Base-by-base conservation (phyloP, 2,329 filamentous ascomycete species). In the Sordariomycetes sp. region DNA sequence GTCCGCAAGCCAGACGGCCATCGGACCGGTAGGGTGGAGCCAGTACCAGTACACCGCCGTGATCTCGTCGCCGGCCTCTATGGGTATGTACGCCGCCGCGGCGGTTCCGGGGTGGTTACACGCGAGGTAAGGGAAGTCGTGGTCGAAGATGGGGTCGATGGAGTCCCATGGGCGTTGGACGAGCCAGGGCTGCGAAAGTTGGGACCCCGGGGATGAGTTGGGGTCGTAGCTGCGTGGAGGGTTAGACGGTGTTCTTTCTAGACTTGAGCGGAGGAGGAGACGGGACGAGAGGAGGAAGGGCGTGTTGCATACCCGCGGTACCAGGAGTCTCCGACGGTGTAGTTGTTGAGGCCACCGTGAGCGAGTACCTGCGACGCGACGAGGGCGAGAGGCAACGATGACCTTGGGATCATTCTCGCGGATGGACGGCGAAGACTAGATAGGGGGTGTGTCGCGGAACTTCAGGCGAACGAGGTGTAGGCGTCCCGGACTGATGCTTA, bases 1-100 rank as follows among this genome's bases (percentile, higher is more conserved):
- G 53, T 65, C 61, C 22, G 77, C 75, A 62, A 81, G 74, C 65
- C 77, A 81, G 57, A 75, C 77, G 61, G 77, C 71, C 63, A 80
- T 66, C 35, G 77, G 78, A 8, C 78, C 78, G 66, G 70, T 81
- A 77, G 54, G 74, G 76, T 24, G 65, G 59, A 62, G 69, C 78
- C 56, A 81, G 66, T 73, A 74, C 76, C 76, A 80, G 65, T 79
- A 72, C 62, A 75, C 70, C 59, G 62, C 67, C 57, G 79, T 62
- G 63, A 72, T 71, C 62, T 77, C 74, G 59, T 78, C 78, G 17
- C 73, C 73, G 6, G 72, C 67, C 12, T 73, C 72, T 35, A 66
- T 62, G 62, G 72, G 69, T 61, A 76, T 76, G 54, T 69, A 64
- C 36, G 65, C 58, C 10, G 64, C 70, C 42, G 70, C 64, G 42